Evolutionary conservation across 73 alveolate genomes (phyloP), one percentile per base, ranked within the genome.

Genomic region (Paramecium bursaria): DNA sequence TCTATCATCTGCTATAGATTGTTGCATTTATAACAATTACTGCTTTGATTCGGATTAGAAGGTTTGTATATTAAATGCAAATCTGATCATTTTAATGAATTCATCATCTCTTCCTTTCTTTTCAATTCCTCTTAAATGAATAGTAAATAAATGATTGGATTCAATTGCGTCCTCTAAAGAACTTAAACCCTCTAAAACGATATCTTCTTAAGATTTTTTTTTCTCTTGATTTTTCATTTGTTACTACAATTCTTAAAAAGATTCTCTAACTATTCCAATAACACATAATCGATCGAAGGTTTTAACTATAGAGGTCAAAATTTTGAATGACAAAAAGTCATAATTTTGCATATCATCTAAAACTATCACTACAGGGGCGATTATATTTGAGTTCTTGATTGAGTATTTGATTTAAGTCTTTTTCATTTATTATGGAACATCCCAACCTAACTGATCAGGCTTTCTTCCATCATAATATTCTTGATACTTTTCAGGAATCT

Each of bases 341-440:
- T 61, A 61, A 79, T 79, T 39, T 79, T 79, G 27, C 29, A 79
- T 48, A 46, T 79, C 89, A 11, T 79, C 89, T 13, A 79, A 55
- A 55, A 80, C 51, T 3, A 79, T 21, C 0, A 79, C 11, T 1
- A 79, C 74, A 0, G 89, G 89, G 42, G 77, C 73, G 15, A 79
- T 35, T 14, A 44, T 79, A 53, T 79, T 48, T 30, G 48, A 53
- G 3, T 30, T 39, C 44, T 67, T 67, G 5, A 67, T 42, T 1
- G 82, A 67, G 27, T 35, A 67, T 67, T 67, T 67, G 21, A 67
- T 35, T 13, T 21, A 35, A 25, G 33, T 2, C 7, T 57, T 67
- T 2, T 39, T 25, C 17, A 17, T 67, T 6, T n/a, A 67, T 67
- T 33, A 17, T 21, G 33, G 33, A 19, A 67, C 25, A 67, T 67